Base-by-base conservation (phyloP, 805 yeast genomes). In the Wickerhamomyces strasburgensis region DNA sequence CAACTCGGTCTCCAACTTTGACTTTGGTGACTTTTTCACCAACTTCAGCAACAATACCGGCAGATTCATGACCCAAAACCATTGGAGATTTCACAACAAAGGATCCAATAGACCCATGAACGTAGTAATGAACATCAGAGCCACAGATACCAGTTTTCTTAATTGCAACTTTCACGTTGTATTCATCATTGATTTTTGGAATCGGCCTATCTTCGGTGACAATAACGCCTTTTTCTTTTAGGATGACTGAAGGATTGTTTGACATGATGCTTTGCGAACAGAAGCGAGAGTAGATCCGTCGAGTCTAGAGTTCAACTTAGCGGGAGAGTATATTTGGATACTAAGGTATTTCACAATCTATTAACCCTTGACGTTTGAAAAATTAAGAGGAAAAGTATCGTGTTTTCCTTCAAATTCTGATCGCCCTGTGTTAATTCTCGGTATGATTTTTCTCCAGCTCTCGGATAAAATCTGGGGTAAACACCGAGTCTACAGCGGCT, bases 81-180 rank as follows among this genome's bases (percentile, higher is more conserved):
- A 86, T 83, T 31, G 95, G 95, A 18, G 68, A 62, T 46, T 71
- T 73, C 41, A 87, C 81, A 7, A 78, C 75, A 50, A 84, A 86
- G 7, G 76, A 71, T 17, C 95, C 96, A 52, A 86, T 82, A 37
- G 69, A 71, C 4, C 95, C 96, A 46, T 82, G 83, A 21, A 77
- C 73, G 52, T 78, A 85, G 66, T 81, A 87, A 57, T 86, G 95
- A 43, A 85, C 80, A 56, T 85, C 95, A 1, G 87, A 78, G 4
- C 95, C 95, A 60, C 95, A 87, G 40, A 87, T 79, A 21, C 96
- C 96, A 0, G 95, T 86, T 52, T 81, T 78, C 60, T 80, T 84
- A 48, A 86, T 79, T 35, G 76, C 80, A 18, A 87, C 72, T 49
- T 80, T 73, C 28, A 87, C 95, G 40, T 75, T 80, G 47, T 76